Base-by-base conservation (phyloP, 176 grass and related monocot species). In the Microstegium vimineum region DNA sequence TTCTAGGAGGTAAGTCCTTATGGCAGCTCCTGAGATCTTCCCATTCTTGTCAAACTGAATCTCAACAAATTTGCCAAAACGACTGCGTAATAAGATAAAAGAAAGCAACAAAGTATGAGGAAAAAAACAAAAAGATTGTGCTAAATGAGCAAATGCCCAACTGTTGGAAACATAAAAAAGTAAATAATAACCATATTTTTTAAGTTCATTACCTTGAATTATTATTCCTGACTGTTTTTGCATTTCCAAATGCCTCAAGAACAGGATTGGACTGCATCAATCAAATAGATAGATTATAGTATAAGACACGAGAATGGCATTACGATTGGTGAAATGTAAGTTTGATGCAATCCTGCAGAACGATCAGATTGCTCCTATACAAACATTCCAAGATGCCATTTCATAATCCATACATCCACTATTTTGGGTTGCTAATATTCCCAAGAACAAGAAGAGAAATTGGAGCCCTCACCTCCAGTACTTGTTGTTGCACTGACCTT, bases 191-290 rank as follows among this genome's bases (percentile, higher is more conserved):
- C 20, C 67, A 13, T 46, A 43, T 37, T 68, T 68, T 62, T 46
- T 9, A 62, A 77, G 74, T 46, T 82, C 45, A 76, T 72, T 86
- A 95, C 93, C 93, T 95, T 7, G 93, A 95, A 79, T 95, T 95
- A 68, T 95, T 95, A 86, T 95, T 95, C 91, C 93, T 84, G 66
- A 95, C 93, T 78, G 93, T 95, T 82, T 95, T 95, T 68, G 93
- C 93, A 77, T 95, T 95, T 83, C 93, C 93, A 89, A 95, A 95
- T 84, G 93, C 93, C 89, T 95, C 93, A 36, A 95, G 93, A 77
- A 95, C 93, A 81, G 93, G 93, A 83, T 95, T 95, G 66, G 93
- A 95, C 93, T 95, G 83, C 77, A 66, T 78, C 42, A 89, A 88
- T 79, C 47, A 80, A 90, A 81, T 61, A 65, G 67, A 80, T 83